Conservation (phyloP, 2,329 filamentous ascomycete genomes). For the Cladophialophora bantiana region DNA sequence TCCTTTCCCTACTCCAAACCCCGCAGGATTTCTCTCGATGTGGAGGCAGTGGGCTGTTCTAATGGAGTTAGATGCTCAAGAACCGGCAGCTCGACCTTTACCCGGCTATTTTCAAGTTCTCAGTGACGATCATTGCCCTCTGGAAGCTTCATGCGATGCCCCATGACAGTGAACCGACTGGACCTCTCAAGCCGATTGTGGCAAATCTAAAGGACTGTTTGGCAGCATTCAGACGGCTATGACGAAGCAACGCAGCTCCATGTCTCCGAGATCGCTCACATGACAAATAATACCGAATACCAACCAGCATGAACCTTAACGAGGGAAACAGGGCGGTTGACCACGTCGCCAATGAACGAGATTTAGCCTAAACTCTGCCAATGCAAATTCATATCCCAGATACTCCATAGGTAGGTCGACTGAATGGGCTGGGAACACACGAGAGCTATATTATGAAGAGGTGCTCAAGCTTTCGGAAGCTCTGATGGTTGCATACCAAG, state of each 20-base stretch:
- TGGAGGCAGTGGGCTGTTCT: background rate
- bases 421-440: background rate
- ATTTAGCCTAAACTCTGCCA: slow-evolving; percentile 17
- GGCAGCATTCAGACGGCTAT: background rate
- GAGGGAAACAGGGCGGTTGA: background rate
- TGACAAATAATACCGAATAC: background rate
- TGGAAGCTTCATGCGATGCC: background rate
- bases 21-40: background rate
- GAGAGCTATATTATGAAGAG: slow-evolving; percentile 13
- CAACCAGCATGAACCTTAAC: background rate
- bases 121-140: slow-evolving; percentile 16
- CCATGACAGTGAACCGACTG: slow-evolving; percentile 4
- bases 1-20: background rate
- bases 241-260: slow-evolving; percentile 1
- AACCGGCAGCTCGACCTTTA: background rate
- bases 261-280: background rate
- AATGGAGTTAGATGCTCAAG: background rate
- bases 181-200: background rate
- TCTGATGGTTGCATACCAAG: slow-evolving; percentile 6
- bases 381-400: slow-evolving; percentile 5
- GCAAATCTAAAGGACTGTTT: slow-evolving; percentile 3
- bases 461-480: slow-evolving; percentile 12
- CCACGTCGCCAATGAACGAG: background rate
- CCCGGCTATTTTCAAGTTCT: slow-evolving; percentile 16
- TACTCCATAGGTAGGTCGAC: slow-evolving; percentile 1